Base-by-base conservation (phyloP, 495 filamentous ascomycete genomes). In the Hypomontagnella monticulosa region DNA sequence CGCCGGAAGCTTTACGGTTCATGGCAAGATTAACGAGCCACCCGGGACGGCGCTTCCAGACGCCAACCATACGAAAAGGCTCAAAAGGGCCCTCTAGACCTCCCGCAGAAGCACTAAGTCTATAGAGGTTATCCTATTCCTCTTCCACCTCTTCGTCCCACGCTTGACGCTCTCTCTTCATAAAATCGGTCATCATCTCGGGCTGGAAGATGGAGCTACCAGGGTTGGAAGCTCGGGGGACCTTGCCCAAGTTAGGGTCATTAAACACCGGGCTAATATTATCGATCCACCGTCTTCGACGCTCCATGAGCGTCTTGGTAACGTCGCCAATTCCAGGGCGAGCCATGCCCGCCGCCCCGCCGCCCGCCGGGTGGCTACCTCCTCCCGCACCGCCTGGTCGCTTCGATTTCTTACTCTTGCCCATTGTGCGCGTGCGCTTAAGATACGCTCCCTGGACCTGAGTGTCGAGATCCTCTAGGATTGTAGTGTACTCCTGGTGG, bases 401-500 rank as follows among this genome's bases (percentile, higher is more conserved):
- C 71, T 93, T 94, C n/a, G 88, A 85, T 78, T 97, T 97, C 79
- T 97, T 98, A 48, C 87, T 92, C 62, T 77, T 79, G 71, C 91
- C 90, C 78, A 97, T 88, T 3, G 91, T 96, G 27, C 95, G 89
- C n/a, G 92, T 97, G 38, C 95, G 90, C 81, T 98, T 98, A 36
- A 96, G 87, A 70, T 97, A 99, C 20, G 93, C 93, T 69, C 92
- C 88, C 71, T 97, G 91, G 48, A 99, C 94, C 76, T 99, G 95
- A 51, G 87, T 86, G 77, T 99, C 95, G 19, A 99, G 88, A 74
- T 98, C 95, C 70, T 99, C 95, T 59, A 94, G 88, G 71, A 99
- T 99, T 64, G 93, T 97, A 68, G 87, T 88, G 78, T 96, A 99
- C 73, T 99, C 95, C 66, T 98, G 95, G 73, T 91, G 85, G 1